These are phyloP conservation scores for Salix brachista DNA, from an alignment of 345 rosid species.

Conservation along the genomic window DNA sequence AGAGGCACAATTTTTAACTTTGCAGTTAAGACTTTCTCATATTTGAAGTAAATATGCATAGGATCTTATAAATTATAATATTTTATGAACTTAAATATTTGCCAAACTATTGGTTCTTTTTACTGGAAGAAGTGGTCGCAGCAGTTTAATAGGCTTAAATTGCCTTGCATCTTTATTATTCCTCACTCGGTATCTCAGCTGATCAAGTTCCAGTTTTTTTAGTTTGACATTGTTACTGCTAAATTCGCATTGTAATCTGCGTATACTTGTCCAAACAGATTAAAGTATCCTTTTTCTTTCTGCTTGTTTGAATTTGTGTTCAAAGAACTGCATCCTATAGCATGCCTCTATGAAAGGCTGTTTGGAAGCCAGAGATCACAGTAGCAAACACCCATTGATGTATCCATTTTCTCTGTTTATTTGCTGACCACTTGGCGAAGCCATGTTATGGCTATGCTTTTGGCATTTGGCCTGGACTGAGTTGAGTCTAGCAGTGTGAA, in stretches of 20 bases:
- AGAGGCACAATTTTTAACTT: neutral
- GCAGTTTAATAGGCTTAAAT: neutral
- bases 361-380: neutral
- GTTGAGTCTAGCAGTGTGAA: neutral
- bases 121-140: neutral
- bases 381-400: neutral
- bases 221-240: neutral
- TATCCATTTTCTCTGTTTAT: neutral
- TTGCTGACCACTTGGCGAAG: neutral
- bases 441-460: neutral
- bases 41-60: neutral
- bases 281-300: neutral
- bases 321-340: neutral
- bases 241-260: neutral
- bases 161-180: neutral
- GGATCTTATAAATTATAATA: neutral
- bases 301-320: slow-evolving; percentile 5
- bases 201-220: neutral
- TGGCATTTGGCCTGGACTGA: neutral
- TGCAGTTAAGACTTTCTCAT: neutral
- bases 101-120: neutral
- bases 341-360: neutral
- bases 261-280: neutral
- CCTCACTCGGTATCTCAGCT: neutral
- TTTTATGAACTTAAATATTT: neutral